Conservation (phyloP, 345 rosid genomes). For the Combretum micranthum region DNA sequence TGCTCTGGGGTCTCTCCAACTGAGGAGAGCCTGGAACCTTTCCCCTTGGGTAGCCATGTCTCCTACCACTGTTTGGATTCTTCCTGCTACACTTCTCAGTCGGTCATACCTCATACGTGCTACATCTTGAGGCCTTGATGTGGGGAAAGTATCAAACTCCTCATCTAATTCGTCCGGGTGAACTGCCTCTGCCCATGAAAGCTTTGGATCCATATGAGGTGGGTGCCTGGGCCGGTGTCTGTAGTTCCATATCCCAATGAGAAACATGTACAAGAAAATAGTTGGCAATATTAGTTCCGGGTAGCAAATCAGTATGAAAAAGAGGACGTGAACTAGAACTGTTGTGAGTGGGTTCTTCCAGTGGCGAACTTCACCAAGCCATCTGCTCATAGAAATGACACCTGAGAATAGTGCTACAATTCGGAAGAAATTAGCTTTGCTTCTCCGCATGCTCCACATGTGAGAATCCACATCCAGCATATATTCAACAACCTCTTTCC, state of each 20-base stretch:
- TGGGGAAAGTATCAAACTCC: constrained; percentile 76
- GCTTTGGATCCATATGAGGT: constrained; percentile 74
- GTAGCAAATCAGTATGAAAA: constrained; percentile 67
- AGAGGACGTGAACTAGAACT: constrained; percentile 59
- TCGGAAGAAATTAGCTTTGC: constrained; percentile 88
- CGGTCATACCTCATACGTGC: constrained; percentile 79
- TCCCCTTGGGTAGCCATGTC: constrained; percentile 88
- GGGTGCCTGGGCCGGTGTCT: constrained; percentile 62
- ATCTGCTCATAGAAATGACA: constrained; percentile 49
- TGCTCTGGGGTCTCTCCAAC: constrained; percentile 88
- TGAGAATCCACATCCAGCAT: constrained; percentile 95
- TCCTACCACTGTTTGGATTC: constrained; percentile 76
- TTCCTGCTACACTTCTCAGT: constrained; percentile 72
- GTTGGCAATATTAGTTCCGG: constrained; percentile 83
- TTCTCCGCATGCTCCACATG: constrained; percentile 93
- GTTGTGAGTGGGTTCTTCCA: constrained; percentile 78
- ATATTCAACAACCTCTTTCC: constrained; percentile 83
- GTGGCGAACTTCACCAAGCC: constrained; percentile 64
- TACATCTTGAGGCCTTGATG: constrained; percentile 57
- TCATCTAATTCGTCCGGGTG: constrained; percentile 73
- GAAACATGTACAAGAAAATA: constrained; percentile 65
- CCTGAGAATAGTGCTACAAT: constrained; percentile 69
- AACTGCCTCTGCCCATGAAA: constrained; percentile 85
- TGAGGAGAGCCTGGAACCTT: constrained; percentile 59
- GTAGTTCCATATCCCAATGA: constrained; percentile 77